Base-by-base conservation (phyloP, 495 filamentous ascomycete species). In the Aspergillus saccharolyticus region DNA sequence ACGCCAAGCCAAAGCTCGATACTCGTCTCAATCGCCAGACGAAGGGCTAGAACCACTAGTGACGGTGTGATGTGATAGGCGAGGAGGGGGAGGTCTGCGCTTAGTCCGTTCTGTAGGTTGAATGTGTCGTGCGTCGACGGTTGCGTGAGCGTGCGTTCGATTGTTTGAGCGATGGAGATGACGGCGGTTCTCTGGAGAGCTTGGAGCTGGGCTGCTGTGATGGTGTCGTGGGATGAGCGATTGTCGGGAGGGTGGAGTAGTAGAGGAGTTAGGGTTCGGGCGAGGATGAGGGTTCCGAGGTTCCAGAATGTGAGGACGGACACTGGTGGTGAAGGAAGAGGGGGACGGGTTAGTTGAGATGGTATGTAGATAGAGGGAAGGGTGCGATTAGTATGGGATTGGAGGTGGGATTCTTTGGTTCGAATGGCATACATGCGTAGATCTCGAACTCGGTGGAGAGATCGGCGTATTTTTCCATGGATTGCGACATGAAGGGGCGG, bases 61-160 rank as follows among this genome's bases (percentile, higher is more conserved):
- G 57, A 60, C 8, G 66, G 66, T 1, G 64, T 66, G 22, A 69
- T 59, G 47, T 66, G 66, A 28, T 28, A 28, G 25, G 25, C 25
- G 25, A 9, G 3, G 25, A 28, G 25, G 25, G 25, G 25, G 25
- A 28, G 25, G 25, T 28, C 25, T 9, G 25, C 25, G 25, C 25
- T 28, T 6, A 69, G 24, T 1, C 66, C 64, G 22, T 65, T 63
- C 14, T 58, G 66, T 9, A 66, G 53, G 42, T 66, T 66, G 42
- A 65, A 63, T 2, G 59, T 21, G 9, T 42, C 33, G 12, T 28
- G 25, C 4, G 25, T 28, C 4, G 9, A 3, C 3, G 25, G 25
- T 3, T 28, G 25, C 4, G 25, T 28, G 25, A 28, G 25, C 3
- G 25, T 4, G 25, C 25, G 9, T 28, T 28, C 25, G 3, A 28